Percentiles rank a stretch among this genome's conserved stretches.
Conservation (phyloP, 2,329 filamentous ascomycete genomes). For the Colletotrichum endophyticum region DNA sequence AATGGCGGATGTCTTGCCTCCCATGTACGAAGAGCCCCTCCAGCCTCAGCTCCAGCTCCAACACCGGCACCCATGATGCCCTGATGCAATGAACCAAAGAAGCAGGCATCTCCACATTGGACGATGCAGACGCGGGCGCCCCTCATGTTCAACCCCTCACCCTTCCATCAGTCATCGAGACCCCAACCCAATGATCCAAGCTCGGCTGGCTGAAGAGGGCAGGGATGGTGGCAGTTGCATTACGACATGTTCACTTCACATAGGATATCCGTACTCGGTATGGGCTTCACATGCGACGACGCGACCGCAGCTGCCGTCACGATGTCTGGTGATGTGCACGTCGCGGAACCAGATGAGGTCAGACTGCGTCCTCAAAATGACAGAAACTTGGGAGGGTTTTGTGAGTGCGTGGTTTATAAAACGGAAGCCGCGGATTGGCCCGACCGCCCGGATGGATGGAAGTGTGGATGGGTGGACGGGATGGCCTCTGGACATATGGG, state of each 20-base stretch:
- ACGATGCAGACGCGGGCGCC: constrained; percentile 2
- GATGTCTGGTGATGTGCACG: constrained; percentile 12
- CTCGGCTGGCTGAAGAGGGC: not conserved
- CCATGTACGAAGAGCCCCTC: not conserved
- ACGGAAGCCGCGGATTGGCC: not conserved
- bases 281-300: constrained; percentile 10
- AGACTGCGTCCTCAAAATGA: constrained; percentile 10
- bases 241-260: constrained; percentile 5
- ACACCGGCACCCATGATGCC: not conserved
- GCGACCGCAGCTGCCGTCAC: not conserved
- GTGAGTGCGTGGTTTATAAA: not conserved
- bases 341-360: constrained; percentile 1
- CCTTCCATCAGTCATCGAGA: not conserved
- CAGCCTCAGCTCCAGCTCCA: not conserved
- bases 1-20: not conserved
- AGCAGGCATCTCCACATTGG: not conserved
- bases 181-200: constrained; percentile 10
- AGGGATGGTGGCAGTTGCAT: constrained; percentile 3
- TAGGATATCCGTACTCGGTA: not conserved
- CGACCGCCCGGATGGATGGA: constrained; percentile 14
- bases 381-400: not conserved
- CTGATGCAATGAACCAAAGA: not conserved
- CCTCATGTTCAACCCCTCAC: constrained; percentile 9
- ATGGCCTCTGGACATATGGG: constrained; percentile 1
- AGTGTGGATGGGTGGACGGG: not conserved